Conservation (phyloP, 192 early-diverging fungal genomes). For the Endogone sp. region DNA sequence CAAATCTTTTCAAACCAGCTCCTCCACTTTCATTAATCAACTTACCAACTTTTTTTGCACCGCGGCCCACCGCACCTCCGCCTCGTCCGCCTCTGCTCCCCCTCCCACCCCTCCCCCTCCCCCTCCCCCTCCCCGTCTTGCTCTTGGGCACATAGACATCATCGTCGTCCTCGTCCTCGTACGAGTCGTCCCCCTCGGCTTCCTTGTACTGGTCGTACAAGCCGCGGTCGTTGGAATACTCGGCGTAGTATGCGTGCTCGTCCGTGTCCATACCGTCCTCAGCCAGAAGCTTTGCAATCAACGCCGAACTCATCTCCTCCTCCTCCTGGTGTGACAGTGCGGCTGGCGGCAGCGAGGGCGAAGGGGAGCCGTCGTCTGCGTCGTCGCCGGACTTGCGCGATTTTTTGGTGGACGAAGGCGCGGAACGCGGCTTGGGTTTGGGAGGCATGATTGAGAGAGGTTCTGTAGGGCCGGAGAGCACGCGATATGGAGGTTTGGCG, state of each 20-base stretch:
- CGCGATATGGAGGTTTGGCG: too few species aligned
- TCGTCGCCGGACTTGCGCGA: not conserved
- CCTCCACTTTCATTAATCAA: not conserved
- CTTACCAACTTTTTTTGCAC: slow-evolving; percentile 2
- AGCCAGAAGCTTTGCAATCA: slow-evolving; percentile 76
- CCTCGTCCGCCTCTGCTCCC: slow-evolving; percentile 9
- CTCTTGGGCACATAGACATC: slow-evolving; percentile 41
- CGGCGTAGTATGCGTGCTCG: slow-evolving; percentile 46
- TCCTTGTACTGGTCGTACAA: slow-evolving; percentile 32
- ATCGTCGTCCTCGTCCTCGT: slow-evolving; percentile 49
- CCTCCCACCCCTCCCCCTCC: slow-evolving; percentile 7
- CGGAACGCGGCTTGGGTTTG: too few species aligned
- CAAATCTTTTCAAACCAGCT: too few species aligned
- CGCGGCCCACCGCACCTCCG: slow-evolving; percentile 21
- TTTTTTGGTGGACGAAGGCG: too few species aligned
- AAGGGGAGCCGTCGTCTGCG: not conserved
- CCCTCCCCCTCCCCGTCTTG: slow-evolving; percentile 39
- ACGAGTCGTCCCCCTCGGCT: slow-evolving; percentile 39
- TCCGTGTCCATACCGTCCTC: slow-evolving; percentile 55
- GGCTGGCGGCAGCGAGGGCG: not conserved
- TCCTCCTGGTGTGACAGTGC: slow-evolving; percentile 68
- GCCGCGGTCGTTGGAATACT: slow-evolving; percentile 53
- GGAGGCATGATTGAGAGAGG: too few species aligned
- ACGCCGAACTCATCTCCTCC: slow-evolving; percentile 73
- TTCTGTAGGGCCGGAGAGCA: too few species aligned